A percentile compares a stretch with the other conserved stretches of the same genome.
phyloP scores from a whole-genome alignment of 1,284 basidiomycete species.

The Exobasidium rhododendri region DNA sequence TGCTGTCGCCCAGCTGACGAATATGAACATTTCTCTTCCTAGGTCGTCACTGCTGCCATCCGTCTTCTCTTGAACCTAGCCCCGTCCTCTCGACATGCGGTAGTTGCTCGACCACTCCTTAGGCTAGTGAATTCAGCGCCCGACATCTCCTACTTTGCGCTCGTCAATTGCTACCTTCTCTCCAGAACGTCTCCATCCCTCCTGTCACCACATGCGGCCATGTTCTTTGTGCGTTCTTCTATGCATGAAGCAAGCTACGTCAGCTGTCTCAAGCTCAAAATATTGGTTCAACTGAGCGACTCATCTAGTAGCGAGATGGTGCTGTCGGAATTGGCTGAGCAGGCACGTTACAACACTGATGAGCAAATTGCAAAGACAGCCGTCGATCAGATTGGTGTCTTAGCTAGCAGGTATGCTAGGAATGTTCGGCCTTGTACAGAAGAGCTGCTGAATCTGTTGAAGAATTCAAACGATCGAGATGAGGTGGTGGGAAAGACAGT shows the following conservation, averaged over 20 bases:
- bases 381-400: not conserved
- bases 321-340: not conserved
- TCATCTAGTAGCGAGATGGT: not conserved
- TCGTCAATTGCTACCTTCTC: not conserved
- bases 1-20: too few species aligned
- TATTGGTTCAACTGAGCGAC: not conserved
- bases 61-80: constrained; percentile 1
- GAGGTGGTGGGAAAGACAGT: constrained; percentile 2
- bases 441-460: not conserved
- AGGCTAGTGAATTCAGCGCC: not conserved
- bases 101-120: not conserved
- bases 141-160: not conserved
- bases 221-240: not conserved
- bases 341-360: not conserved
- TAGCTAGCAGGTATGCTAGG: not conserved
- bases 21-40: not conserved
- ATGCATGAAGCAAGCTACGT: not conserved
- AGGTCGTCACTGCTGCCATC: constrained; percentile 7
- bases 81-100: not conserved
- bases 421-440: not conserved
- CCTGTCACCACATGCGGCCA: not conserved
- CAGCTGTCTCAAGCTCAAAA: not conserved
- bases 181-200: not conserved
- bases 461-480: not conserved
- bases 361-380: constrained; percentile 2